Evolutionary conservation across 192 early-diverging fungal genomes (phyloP), one percentile per base, ranked within the genome.

Genomic region (Funneliformis geosporum): DNA sequence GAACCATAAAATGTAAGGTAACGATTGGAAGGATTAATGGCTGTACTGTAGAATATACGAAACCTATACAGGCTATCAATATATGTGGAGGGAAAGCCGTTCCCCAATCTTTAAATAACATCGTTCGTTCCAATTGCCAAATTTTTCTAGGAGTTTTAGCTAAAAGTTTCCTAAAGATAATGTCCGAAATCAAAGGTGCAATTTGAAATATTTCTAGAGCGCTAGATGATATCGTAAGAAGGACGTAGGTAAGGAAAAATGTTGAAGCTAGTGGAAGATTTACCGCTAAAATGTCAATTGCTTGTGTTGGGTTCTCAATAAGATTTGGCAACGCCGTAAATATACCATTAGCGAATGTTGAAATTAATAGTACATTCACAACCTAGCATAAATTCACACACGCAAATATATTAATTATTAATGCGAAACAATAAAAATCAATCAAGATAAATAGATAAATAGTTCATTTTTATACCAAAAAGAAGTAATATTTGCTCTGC

Each of bases 211-310:
- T 76, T 77, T 94, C 91, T 23, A 88, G 80, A 2, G 91, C 87
- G 2, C 94, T 88, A 43, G 90, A 87, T 7, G 90, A 83, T 55
- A 95, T 86, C 4, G 90, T 85, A 27, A 97, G 86, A 81, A 96
- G 82, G 38, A 96, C 88, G 82, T 94, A 97, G 38, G 94, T 94
- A 46, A 96, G 88, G 73, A 96, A 96, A 83, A 93, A 95, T 70
- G 89, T 92, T 2, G 94, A 92, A 2, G 92, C 91, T 46, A 86
- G 80, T 8, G 96, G 96, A 1, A 97, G 87, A 5, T 88, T 87
- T 43, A 79, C 60, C n/a, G 90, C 88, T 2, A 93, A 74, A 25
- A 85, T 86, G 5, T 73, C 72, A 75, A 92, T 77, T 42, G 90
- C 82, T 2, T 66, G 46, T 5, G 76, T 27, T 50, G 64, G 62